Evolutionary conservation across 2,329 filamentous ascomycete species (phyloP).

Genomic region (Fusarium hainanense): DNA sequence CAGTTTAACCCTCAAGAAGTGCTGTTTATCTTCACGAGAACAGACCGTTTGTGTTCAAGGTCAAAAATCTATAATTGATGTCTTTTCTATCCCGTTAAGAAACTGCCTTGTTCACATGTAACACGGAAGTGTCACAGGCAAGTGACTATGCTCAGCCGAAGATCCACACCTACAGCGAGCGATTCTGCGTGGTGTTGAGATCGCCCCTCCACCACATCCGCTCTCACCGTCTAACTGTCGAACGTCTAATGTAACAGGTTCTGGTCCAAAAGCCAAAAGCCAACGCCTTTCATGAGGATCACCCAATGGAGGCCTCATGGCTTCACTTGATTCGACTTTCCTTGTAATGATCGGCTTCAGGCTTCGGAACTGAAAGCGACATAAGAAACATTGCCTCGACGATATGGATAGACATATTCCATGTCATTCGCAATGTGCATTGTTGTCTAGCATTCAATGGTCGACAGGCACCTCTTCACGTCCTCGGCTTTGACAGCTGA

Average conservation of each 20-base stretch:
- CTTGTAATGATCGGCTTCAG: neutral
- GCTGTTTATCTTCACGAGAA: neutral
- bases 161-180: conserved; percentile 21
- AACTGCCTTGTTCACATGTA: conserved; percentile 27
- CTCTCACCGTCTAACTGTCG: conserved; percentile 25
- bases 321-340: neutral
- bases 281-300: neutral
- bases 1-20: neutral
- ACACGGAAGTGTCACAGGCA: conserved; percentile 12
- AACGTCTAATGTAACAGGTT: conserved; percentile 15
- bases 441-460: neutral
- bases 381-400: neutral
- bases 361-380: neutral
- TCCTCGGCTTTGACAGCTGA: conserved; percentile 3
- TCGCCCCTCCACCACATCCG: conserved; percentile 16
- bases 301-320: conserved; percentile 1
- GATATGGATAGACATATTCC: neutral
- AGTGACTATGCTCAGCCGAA: conserved; percentile 12
- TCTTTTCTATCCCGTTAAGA: neutral
- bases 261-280: conserved; percentile 9
- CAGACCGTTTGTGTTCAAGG: neutral
- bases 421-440: neutral
- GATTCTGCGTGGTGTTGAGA: conserved; percentile 23
- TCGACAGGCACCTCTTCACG: neutral
- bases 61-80: neutral